phyloP scores from a whole-genome alignment of 1,139 yeast genomes.

The Scheffersomyces lignicola region DNA sequence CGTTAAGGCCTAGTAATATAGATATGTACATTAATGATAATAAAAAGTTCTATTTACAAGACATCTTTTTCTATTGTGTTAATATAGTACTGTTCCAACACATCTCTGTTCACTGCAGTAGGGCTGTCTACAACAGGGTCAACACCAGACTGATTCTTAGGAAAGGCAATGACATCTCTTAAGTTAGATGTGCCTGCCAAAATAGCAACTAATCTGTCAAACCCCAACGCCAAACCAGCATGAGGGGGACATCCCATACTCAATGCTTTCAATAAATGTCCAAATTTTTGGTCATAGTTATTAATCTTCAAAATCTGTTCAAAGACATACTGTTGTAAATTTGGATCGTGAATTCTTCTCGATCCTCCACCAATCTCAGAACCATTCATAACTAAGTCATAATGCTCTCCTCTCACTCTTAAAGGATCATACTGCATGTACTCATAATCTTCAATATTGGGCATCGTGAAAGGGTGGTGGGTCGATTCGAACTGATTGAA shows the following conservation, averaged over 20 bases:
- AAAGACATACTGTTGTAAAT: slow-evolving; percentile 70
- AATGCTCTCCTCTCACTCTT: slow-evolving; percentile 84
- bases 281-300: slow-evolving; percentile 68
- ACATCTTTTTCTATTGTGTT: slow-evolving; percentile 12
- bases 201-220: slow-evolving; percentile 93
- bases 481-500: slow-evolving; percentile 58
- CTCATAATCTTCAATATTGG: slow-evolving; percentile 65
- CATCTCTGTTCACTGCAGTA: slow-evolving; percentile 51
- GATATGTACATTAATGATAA: background rate
- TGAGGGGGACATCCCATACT: slow-evolving; percentile 97
- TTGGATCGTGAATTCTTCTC: slow-evolving; percentile 86
- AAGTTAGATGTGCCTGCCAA: slow-evolving; percentile 71
- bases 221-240: slow-evolving; percentile 95
- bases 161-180: slow-evolving; percentile 94
- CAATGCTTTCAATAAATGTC: slow-evolving; percentile 80
- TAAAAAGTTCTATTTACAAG: slow-evolving; percentile 1
- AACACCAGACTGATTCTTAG: slow-evolving; percentile 84
- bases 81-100: slow-evolving; percentile 53
- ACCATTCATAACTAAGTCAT: slow-evolving; percentile 91
- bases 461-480: slow-evolving; percentile 98
- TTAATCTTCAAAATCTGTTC: slow-evolving; percentile 53
- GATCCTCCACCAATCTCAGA: slow-evolving; percentile 98
- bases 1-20: slow-evolving; percentile 13
- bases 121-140: slow-evolving; percentile 92
- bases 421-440: slow-evolving; percentile 56